These are phyloP conservation scores for Colletotrichum lentis DNA, from an alignment of 2,329 filamentous ascomycete genomes.

Conservation along the genomic window DNA sequence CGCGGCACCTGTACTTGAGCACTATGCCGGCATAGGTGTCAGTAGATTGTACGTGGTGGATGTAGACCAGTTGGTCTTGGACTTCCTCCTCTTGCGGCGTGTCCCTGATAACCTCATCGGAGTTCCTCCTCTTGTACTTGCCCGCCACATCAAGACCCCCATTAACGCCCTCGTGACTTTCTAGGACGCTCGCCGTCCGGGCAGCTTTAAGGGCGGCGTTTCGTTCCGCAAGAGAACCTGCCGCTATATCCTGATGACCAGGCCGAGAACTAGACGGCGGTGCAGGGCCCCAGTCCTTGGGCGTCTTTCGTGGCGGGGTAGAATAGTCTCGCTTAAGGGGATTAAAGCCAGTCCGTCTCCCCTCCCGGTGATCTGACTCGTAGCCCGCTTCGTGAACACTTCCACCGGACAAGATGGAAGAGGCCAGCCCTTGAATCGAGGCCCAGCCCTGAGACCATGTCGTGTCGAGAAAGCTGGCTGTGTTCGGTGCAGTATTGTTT, in stretches of 20 bases:
- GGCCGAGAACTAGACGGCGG: constrained; percentile 53
- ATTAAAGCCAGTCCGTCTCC: constrained; percentile 25
- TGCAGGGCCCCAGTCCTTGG: constrained; percentile 59
- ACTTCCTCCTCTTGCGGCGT: constrained; percentile 64
- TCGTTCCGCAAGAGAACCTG: constrained; percentile 62
- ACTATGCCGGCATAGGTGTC: constrained; percentile 94
- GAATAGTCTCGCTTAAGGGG: constrained; percentile 33
- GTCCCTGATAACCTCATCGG: constrained; percentile 63
- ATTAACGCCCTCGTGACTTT: constrained; percentile 68
- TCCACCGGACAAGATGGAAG: constrained; percentile 51
- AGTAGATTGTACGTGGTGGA: constrained; percentile 81
- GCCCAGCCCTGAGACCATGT: constrained; percentile 64
- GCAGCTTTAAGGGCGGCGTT: constrained; percentile 64
- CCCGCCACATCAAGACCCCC: constrained; percentile 64
- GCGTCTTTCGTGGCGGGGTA: constrained; percentile 40
- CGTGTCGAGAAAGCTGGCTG: constrained; percentile 56
- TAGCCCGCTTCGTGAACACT: constrained; percentile 43
- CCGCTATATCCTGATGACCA: constrained; percentile 59
- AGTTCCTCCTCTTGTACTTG: constrained; percentile 71
- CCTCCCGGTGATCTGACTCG: constrained; percentile 34
- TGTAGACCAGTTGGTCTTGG: constrained; percentile 83
- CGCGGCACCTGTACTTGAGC: constrained; percentile 86
- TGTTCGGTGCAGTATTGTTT: constrained; percentile 49
- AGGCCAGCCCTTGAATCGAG: constrained; percentile 63
- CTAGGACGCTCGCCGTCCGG: constrained; percentile 66